Conservation (phyloP, 805 yeast genomes). For the Candida chauliodis region DNA sequence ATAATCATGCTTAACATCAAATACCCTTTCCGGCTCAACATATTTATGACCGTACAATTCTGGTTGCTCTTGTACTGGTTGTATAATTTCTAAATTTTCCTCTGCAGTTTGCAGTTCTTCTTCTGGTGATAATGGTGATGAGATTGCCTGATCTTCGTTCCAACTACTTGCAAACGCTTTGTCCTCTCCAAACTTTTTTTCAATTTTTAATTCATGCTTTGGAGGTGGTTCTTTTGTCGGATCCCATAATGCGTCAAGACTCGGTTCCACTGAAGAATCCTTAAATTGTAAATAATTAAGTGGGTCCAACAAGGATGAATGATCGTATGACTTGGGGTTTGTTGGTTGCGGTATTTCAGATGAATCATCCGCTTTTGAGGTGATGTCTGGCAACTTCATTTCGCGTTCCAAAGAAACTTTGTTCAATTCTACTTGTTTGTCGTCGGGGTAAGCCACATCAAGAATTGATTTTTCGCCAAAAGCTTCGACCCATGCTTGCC, state of each 20-base stretch:
- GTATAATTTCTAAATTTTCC: not conserved
- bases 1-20: constrained; percentile 25
- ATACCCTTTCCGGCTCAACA: constrained; percentile 28
- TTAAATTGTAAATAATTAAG: constrained; percentile 23
- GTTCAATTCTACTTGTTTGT: not conserved
- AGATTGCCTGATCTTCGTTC: not conserved
- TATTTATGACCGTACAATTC: constrained; percentile 13
- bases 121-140: constrained; percentile 1
- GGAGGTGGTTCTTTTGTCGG: constrained; percentile 45
- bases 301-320: constrained; percentile 26
- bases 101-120: not conserved
- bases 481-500: constrained; percentile 34
- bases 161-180: not conserved
- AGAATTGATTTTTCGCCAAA: constrained; percentile 24
- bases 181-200: not conserved
- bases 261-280: constrained; percentile 10
- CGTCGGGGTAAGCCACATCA: constrained; percentile 14
- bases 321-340: not conserved
- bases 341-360: constrained; percentile 9
- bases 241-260: constrained; percentile 37
- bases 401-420: not conserved
- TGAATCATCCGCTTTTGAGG: not conserved
- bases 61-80: constrained; percentile 4
- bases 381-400: too few relatives aligned
- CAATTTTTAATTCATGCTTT: constrained; percentile 7